Evolutionary conservation across 495 filamentous ascomycete genomes (phyloP).

Genomic region (Friedmanniomyces simplex): DNA sequence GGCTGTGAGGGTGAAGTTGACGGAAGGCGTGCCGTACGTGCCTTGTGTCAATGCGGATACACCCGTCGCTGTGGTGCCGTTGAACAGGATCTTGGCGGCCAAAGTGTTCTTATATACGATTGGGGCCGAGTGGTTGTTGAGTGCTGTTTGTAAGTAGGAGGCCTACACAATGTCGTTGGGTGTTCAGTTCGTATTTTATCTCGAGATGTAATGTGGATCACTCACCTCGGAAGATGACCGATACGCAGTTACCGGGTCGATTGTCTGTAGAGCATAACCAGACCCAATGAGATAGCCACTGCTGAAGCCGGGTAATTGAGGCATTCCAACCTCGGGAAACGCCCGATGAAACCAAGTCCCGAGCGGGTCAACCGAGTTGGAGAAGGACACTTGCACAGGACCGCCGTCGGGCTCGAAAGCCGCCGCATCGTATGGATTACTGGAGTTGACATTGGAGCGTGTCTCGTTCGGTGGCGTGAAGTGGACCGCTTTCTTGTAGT

Average conservation of each 20-base stretch:
- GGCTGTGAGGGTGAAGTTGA: conserved; percentile 35
- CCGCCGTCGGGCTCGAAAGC: conserved; percentile 31
- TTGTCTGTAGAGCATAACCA: conserved; percentile 25
- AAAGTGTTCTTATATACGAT: conserved; percentile 33
- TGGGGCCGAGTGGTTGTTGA: conserved; percentile 17
- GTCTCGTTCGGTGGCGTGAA: conserved; percentile 42
- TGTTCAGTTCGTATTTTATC: no score
- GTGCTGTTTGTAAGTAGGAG: conserved; percentile 31
- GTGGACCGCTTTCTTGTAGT: conserved; percentile 41
- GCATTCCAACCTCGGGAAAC: neutral
- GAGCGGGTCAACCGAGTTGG: conserved; percentile 34
- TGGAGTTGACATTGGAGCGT: conserved; percentile 34
- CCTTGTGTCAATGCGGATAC: conserved; percentile 34
- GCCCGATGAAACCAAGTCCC: neutral
- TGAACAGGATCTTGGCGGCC: conserved; percentile 38
- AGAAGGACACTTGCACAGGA: conserved; percentile 43
- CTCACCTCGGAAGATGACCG: conserved; percentile 27
- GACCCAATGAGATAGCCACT: conserved; percentile 30
- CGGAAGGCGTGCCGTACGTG: neutral
- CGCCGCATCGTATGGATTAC: conserved; percentile 34
- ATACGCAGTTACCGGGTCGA: conserved; percentile 28
- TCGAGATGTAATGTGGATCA: neutral
- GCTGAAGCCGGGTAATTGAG: conserved; percentile 18
- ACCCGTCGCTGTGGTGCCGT: conserved; percentile 39
- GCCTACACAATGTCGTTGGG: no score